Conservation (phyloP, 2,329 filamentous ascomycete genomes). For the Beauveria bassiana region DNA sequence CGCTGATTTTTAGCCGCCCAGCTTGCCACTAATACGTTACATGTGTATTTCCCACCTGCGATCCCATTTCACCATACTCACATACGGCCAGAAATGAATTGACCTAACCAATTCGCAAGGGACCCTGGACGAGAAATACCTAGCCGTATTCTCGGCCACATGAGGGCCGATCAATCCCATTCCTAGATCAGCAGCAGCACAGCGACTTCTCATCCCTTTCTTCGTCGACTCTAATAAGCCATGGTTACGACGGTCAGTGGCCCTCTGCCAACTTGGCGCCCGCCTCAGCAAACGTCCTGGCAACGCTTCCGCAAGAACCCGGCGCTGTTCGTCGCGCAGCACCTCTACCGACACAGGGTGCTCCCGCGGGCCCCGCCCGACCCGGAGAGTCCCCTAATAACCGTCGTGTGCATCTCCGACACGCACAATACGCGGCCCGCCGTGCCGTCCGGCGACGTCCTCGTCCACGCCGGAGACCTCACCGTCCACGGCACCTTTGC, state of each 20-base stretch:
- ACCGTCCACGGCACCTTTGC: constrained; percentile 32
- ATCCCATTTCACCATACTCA: not conserved
- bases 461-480: constrained; percentile 41
- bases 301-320: constrained; percentile 3
- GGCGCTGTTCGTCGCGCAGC: not conserved
- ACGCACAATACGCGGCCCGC: constrained; percentile 32
- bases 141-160: not conserved
- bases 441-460: constrained; percentile 35
- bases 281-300: constrained; percentile 1
- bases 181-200: not conserved
- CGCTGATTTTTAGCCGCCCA: not conserved
- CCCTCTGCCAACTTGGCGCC: not conserved
- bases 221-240: not conserved
- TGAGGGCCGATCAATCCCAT: not conserved
- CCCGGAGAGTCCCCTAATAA: constrained; percentile 16
- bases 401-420: constrained; percentile 37
- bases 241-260: not conserved
- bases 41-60: not conserved
- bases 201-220: not conserved
- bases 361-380: not conserved
- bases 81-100: not conserved
- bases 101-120: not conserved
- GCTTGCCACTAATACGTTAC: not conserved
- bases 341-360: not conserved
- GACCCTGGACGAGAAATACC: not conserved